Conservation (phyloP, 1,284 basidiomycete species). For the Ceratobasidium sp. region DNA sequence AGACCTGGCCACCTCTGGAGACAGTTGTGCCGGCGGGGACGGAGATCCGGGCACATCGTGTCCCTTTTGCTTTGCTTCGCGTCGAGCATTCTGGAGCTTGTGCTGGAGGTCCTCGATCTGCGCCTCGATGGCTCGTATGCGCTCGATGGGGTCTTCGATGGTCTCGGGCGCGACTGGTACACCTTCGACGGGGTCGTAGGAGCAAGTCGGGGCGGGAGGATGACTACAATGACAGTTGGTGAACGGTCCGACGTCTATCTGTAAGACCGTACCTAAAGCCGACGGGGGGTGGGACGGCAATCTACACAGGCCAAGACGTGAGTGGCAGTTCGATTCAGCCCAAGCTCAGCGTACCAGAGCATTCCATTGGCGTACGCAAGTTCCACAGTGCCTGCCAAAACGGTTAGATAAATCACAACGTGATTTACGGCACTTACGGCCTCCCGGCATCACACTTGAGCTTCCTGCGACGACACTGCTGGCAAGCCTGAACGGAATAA, state of each 20-base stretch:
- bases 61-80: conserved; percentile 55
- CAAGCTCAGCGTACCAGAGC: conserved; percentile 19
- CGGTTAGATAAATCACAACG: conserved; percentile 41
- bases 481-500: conserved; percentile 65
- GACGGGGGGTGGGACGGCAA: conserved; percentile 45
- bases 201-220: conserved; percentile 77
- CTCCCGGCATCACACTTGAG: conserved; percentile 59
- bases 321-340: neutral
- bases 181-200: conserved; percentile 82
- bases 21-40: conserved; percentile 8
- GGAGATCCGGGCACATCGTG: conserved; percentile 19
- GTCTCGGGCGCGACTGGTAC: conserved; percentile 73
- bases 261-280: conserved; percentile 69
- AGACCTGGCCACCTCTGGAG: conserved; percentile 39
- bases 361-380: conserved; percentile 70
- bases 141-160: conserved; percentile 67
- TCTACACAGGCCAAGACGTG: conserved; percentile 8
- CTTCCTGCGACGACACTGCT: conserved; percentile 78
- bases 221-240: conserved; percentile 59
- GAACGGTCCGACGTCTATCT: conserved; percentile 52
- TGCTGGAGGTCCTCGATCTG: conserved; percentile 75
- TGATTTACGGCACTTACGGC: conserved; percentile 32
- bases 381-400: conserved; percentile 64
- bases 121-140: conserved; percentile 75
- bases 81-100: conserved; percentile 56